Percentiles rank a stretch among this genome's conserved stretches.
Conservation (phyloP, 2,329 filamentous ascomycete species). For the Scorias spongiosa region DNA sequence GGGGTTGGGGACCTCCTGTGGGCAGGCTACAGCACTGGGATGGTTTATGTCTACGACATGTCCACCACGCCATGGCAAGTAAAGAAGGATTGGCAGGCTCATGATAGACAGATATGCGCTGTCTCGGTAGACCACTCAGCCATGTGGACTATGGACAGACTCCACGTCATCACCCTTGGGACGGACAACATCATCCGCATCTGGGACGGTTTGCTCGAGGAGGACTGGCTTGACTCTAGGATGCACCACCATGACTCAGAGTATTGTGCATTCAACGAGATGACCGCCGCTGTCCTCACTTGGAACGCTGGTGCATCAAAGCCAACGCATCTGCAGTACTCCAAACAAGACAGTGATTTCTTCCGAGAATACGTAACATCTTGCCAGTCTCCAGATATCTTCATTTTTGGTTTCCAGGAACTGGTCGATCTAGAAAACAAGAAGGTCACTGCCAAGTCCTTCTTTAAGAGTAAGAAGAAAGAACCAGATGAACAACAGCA, state of each 20-base stretch:
- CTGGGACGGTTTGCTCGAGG: conserved; percentile 87
- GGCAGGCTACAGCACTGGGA: conserved; percentile 90
- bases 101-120: conserved; percentile 65
- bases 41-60: conserved; percentile 84
- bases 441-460: conserved; percentile 84
- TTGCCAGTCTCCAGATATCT: conserved; percentile 69
- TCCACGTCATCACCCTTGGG: conserved; percentile 76
- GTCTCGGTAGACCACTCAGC: conserved; percentile 67
- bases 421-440: conserved; percentile 97
- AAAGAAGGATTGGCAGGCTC: conserved; percentile 89
- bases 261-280: conserved; percentile 72
- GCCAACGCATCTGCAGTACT: conserved; percentile 63
- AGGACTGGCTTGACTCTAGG: conserved; percentile 82
- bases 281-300: conserved; percentile 69
- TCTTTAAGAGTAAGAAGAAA: conserved; percentile 71
- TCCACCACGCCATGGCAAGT: conserved; percentile 69
- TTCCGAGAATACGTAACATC: conserved; percentile 64
- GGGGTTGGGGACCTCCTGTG: conserved; percentile 73
- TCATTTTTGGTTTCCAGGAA: conserved; percentile 95
- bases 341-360: conserved; percentile 56
- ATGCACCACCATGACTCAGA: conserved; percentile 75
- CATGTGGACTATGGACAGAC: conserved; percentile 68
- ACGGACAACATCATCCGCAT: conserved; percentile 69
- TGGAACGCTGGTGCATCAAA: conserved; percentile 98
- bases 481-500: conserved; percentile 71